Percentiles rank a stretch among this genome's conserved stretches.
Conservation (phyloP, 116 monocot genomes). For the Papilionanthe hybrid region DNA sequence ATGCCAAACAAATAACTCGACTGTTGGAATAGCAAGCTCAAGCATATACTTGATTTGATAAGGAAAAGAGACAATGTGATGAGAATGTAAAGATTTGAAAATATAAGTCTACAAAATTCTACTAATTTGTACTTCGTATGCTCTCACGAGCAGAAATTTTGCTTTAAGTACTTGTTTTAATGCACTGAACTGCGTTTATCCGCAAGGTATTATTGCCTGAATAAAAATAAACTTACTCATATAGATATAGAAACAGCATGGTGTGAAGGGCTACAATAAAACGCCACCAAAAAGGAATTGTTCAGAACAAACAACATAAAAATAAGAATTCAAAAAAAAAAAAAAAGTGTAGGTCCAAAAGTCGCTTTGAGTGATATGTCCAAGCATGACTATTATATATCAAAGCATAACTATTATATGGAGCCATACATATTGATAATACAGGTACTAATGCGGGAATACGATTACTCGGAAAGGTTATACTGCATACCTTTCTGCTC, state of each 20-base stretch:
- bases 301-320: background rate
- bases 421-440: background rate
- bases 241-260: background rate
- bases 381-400: background rate
- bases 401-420: background rate
- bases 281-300: background rate
- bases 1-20: background rate
- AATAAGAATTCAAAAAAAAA: background rate
- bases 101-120: background rate
- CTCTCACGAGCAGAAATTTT: background rate
- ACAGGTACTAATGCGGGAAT: conserved; percentile 12
- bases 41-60: background rate
- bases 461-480: background rate
- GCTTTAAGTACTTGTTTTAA: background rate
- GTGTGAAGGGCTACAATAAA: background rate
- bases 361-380: background rate
- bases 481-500: conserved; percentile 55
- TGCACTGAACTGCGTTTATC: background rate
- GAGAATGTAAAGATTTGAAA: background rate
- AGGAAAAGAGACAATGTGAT: too few species aligned
- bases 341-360: background rate
- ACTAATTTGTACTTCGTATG: background rate
- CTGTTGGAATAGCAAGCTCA: background rate
- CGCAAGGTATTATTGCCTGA: background rate
- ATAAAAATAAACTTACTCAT: background rate